Evolutionary conservation across 495 filamentous ascomycete genomes (phyloP), one percentile per base, ranked within the genome.

Genomic region (Penicillium canescens): DNA sequence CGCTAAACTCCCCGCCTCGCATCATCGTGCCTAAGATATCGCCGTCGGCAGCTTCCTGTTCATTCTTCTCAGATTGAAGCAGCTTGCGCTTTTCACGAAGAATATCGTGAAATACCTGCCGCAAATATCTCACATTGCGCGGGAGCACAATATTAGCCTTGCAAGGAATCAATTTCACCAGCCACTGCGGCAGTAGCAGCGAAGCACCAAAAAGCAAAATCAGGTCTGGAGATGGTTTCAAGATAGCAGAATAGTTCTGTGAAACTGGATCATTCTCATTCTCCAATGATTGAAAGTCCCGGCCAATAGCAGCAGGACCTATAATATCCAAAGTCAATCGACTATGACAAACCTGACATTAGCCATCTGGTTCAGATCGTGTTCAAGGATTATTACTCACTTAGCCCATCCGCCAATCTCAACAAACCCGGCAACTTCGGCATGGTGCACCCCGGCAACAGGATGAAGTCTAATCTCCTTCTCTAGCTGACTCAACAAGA

Each of bases 241-340:
- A 60, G 40, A 82, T 76, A 1, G 50, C 71, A 5, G 74, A 67
- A 65, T 93, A 96, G 1, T 82, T 88, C 35, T 76, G 57, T 36
- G 78, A 82, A 13, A 96, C 78, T 53, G 81, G 72, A 53, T 82
- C 85, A 12, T 81, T 62, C 0, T 82, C 81, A 57, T 89, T 71
- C 23, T 80, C 56, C 46, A 95, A 78, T 6, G 88, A 81, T 20
- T 78, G 72, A 59, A 95, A 94, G 50, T 94, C 88, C 24, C 82
- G 79, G 0, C 89, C 90, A 53, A 95, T 80, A 1, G 90, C 90
- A 0, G 90, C 86, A 8, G 84, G 63, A 14, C 91, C 90, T 56
- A 95, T 91, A 52, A 95, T 91, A 59, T 95, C 91, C 11, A 95
- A 82, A 0, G 91, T 90, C 0, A 82, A 82, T 14, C 89, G 81